Conservation (phyloP, 2,329 filamentous ascomycete genomes). For the Diaporthe ampelina region DNA sequence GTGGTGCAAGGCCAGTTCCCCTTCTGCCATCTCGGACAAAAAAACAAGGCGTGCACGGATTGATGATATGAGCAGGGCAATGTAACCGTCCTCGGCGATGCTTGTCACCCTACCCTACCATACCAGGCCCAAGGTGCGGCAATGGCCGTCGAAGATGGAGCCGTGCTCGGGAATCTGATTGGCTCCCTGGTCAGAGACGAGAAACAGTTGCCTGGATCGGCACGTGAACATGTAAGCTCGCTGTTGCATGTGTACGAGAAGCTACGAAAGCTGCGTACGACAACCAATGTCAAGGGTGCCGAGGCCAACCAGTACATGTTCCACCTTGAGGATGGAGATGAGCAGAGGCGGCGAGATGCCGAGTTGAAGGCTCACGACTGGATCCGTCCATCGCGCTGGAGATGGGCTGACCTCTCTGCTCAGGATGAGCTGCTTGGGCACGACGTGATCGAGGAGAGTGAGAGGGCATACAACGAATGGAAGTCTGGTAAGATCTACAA, state of each 20-base stretch:
- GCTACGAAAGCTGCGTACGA: conserved; percentile 9
- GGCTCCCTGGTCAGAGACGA: neutral
- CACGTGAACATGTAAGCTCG: neutral
- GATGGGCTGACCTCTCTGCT: neutral
- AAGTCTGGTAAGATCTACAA: neutral
- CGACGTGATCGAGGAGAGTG: conserved; percentile 1
- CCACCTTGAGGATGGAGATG: conserved; percentile 26
- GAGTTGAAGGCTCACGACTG: conserved; percentile 4
- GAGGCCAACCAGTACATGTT: conserved; percentile 3
- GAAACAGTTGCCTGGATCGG: neutral
- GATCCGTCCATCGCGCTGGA: neutral
- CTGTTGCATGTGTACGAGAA: conserved; percentile 6
- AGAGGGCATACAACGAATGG: neutral
- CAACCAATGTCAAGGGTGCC: conserved; percentile 19
- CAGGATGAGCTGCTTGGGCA: conserved; percentile 17
- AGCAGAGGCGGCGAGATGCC: conserved; percentile 5
- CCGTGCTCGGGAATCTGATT: conserved; percentile 42
- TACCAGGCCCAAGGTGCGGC: conserved; percentile 46
- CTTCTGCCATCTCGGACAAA: neutral
- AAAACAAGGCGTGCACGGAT: neutral
- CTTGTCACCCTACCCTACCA: conserved; percentile 57
- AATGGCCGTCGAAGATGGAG: conserved; percentile 47
- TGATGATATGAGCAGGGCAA: conserved; percentile 46
- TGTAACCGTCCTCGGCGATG: conserved; percentile 61
- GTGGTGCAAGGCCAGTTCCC: conserved; percentile 34